Conservation (phyloP, 495 filamentous ascomycete species). For the Endocarpon pusillum region DNA sequence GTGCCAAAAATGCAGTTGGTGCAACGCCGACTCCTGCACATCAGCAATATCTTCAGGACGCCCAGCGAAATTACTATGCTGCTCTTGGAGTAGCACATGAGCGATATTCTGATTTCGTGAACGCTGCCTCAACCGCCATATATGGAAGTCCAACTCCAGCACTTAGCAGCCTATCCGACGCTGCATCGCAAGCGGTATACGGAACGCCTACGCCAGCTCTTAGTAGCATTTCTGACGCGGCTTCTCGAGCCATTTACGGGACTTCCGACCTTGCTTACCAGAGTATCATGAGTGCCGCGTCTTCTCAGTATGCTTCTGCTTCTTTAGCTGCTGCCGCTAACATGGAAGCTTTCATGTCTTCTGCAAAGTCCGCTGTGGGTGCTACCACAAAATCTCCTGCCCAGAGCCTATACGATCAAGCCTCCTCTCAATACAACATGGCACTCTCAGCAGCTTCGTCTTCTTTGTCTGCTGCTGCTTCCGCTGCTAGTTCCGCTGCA, state of each 20-base stretch:
- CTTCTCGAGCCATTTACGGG: slow-evolving; percentile 15
- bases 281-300: slow-evolving; percentile 26
- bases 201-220: slow-evolving; percentile 22
- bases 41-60: slow-evolving; percentile 39
- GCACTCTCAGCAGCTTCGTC: slow-evolving; percentile 33
- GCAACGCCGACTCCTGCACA: slow-evolving; percentile 36
- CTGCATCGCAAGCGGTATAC: slow-evolving; percentile 14
- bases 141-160: slow-evolving; percentile 30
- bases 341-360: slow-evolving; percentile 26
- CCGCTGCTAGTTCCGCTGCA: slow-evolving; percentile 28
- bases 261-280: slow-evolving; percentile 18
- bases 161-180: slow-evolving; percentile 14
- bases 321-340: slow-evolving; percentile 32
- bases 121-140: slow-evolving; percentile 45
- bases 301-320: slow-evolving; percentile 27
- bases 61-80: slow-evolving; percentile 59
- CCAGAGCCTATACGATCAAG: slow-evolving; percentile 26
- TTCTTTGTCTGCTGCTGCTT: slow-evolving; percentile 32
- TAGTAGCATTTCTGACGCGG: slow-evolving; percentile 13
- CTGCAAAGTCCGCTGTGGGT: slow-evolving; percentile 27
- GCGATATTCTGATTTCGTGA: slow-evolving; percentile 55
- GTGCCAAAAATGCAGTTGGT: slow-evolving; percentile 38
- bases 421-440: slow-evolving; percentile 29
- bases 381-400: slow-evolving; percentile 23
- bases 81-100: slow-evolving; percentile 61